Evolutionary conservation across 208 protist genomes (phyloP).

Genomic region (Naegleria fowleri): DNA sequence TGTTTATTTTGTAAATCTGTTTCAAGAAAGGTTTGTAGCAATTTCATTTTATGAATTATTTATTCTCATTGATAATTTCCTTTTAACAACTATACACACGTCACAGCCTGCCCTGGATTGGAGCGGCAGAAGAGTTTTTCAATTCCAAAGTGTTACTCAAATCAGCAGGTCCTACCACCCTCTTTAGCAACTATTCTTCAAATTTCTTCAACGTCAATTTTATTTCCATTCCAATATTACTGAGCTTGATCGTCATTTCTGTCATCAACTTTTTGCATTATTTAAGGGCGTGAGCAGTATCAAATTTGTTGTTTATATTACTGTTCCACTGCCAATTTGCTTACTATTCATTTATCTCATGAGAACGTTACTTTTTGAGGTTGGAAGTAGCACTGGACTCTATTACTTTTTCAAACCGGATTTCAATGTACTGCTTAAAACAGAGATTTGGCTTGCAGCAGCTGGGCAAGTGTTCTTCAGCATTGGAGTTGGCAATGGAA

Average conservation of each 20-base stretch:
- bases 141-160: neutral
- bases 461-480: conserved; percentile 8
- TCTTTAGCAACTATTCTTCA: neutral
- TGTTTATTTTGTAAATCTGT: neutral
- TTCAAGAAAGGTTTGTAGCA: neutral
- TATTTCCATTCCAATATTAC: neutral
- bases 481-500: neutral
- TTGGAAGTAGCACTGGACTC: neutral
- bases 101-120: neutral
- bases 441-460: neutral
- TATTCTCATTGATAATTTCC: too few species aligned
- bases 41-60: too few species aligned
- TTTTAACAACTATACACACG: too few species aligned
- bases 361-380: neutral
- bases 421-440: neutral
- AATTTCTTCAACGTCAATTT: neutral
- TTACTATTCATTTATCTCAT: neutral
- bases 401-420: conserved; percentile 12
- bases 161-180: neutral
- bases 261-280: neutral
- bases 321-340: neutral
- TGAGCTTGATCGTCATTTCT: neutral
- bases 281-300: neutral
- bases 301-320: neutral
- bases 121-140: neutral